Conservation (phyloP, 2,329 filamentous ascomycete genomes). For the Aspergillus sp. region DNA sequence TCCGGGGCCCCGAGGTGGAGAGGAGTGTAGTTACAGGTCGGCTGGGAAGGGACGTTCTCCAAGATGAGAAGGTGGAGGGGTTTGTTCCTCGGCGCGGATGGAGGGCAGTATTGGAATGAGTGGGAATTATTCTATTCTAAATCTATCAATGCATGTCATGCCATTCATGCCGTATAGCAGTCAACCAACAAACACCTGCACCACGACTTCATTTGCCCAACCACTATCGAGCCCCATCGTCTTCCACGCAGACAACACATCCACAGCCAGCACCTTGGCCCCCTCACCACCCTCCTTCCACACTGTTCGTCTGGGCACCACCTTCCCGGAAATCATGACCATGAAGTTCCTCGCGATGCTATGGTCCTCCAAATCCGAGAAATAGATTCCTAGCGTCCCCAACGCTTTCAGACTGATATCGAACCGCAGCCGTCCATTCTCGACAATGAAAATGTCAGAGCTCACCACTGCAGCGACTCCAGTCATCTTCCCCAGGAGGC, state of each 20-base stretch:
- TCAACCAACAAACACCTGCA: slow-evolving; percentile 52
- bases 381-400: slow-evolving; percentile 62
- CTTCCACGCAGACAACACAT: slow-evolving; percentile 69
- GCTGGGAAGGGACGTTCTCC: slow-evolving; percentile 50
- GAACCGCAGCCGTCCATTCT: slow-evolving; percentile 55
- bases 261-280: slow-evolving; percentile 61
- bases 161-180: not conserved
- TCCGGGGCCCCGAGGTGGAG: slow-evolving; percentile 53
- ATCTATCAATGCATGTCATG: too few species aligned
- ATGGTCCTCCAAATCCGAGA: slow-evolving; percentile 58
- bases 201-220: slow-evolving; percentile 71
- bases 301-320: slow-evolving; percentile 61
- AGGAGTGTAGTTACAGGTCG: slow-evolving; percentile 60
- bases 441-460: slow-evolving; percentile 50
- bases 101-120: slow-evolving; percentile 31
- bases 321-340: slow-evolving; percentile 62
- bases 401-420: slow-evolving; percentile 70
- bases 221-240: slow-evolving; percentile 60
- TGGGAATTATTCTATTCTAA: not conserved
- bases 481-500: slow-evolving; percentile 81
- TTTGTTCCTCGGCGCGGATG: slow-evolving; percentile 55
- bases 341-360: slow-evolving; percentile 60
- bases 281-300: slow-evolving; percentile 39
- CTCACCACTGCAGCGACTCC: slow-evolving; percentile 68
- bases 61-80: slow-evolving; percentile 51